Percentiles rank a stretch among this genome's conserved stretches.
phyloP scores from a whole-genome alignment of 2,329 filamentous ascomycete genomes.

The Fonsecaea erecta region DNA sequence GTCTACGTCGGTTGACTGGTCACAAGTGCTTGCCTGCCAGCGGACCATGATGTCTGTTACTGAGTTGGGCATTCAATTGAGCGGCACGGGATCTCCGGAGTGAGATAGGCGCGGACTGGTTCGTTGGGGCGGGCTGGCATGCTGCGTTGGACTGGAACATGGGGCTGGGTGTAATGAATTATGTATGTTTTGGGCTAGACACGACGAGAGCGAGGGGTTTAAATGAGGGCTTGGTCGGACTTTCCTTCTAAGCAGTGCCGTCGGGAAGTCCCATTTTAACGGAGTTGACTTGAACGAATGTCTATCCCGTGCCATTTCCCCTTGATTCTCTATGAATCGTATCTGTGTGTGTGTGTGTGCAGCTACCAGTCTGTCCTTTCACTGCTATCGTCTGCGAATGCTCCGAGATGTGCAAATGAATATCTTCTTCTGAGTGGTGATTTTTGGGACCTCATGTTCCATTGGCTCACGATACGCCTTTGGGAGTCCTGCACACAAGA shows the following conservation, averaged over 20 bases:
- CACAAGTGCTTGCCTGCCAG: not conserved
- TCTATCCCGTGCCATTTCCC: not conserved
- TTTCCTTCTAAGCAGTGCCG: not conserved
- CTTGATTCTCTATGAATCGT: too few relatives aligned
- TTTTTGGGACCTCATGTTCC: too few relatives aligned
- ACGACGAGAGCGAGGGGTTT: not conserved
- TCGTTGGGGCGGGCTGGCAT: not conserved
- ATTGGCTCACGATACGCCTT: too few relatives aligned
- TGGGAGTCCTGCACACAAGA: too few relatives aligned
- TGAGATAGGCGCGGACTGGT: not conserved
- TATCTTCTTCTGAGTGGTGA: too few relatives aligned
- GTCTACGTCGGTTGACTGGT: not conserved
- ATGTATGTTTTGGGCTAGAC: slow-evolving; percentile 1
- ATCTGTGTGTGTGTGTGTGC: too few relatives aligned
- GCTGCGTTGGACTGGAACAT: not conserved
- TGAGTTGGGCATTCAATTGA: slow-evolving; percentile 1
- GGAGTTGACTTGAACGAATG: not conserved
- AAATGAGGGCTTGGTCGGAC: not conserved
- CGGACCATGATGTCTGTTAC: slow-evolving; percentile 2
- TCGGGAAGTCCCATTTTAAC: not conserved
- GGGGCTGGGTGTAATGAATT: slow-evolving; percentile 4
- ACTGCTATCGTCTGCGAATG: too few relatives aligned
- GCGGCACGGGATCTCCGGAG: not conserved
- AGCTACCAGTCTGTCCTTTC: too few relatives aligned
- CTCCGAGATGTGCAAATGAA: too few relatives aligned